A percentile compares a stretch with the other conserved stretches of the same genome.
These are phyloP conservation scores for Calonectria henricotiae DNA, from an alignment of 2,329 filamentous ascomycete genomes.

Conservation along the genomic window DNA sequence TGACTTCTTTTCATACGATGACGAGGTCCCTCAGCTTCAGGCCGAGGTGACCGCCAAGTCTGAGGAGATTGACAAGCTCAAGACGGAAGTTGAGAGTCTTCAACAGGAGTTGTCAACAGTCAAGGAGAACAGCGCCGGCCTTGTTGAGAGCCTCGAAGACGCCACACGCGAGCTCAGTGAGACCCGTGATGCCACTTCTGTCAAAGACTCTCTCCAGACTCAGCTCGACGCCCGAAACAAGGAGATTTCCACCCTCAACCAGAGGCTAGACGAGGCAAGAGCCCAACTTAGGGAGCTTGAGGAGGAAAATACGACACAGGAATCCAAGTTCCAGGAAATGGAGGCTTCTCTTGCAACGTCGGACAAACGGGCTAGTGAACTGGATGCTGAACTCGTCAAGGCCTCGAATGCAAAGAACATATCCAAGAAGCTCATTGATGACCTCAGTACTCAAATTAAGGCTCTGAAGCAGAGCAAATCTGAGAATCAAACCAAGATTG, in stretches of 20 bases:
- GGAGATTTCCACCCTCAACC: slow-evolving; percentile 68
- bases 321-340: slow-evolving; percentile 58
- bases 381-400: slow-evolving; percentile 63
- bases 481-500: slow-evolving; percentile 56
- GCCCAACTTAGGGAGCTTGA: slow-evolving; percentile 65
- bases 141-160: slow-evolving; percentile 78
- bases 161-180: slow-evolving; percentile 76
- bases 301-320: slow-evolving; percentile 55
- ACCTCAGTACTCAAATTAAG: slow-evolving; percentile 59
- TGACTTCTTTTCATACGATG: slow-evolving; percentile 94
- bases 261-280: slow-evolving; percentile 64
- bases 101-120: slow-evolving; percentile 80
- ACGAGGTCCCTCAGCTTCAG: slow-evolving; percentile 87
- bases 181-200: slow-evolving; percentile 60
- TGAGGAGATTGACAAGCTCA: slow-evolving; percentile 80
- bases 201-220: slow-evolving; percentile 65
- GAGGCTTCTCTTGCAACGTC: slow-evolving; percentile 57
- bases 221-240: slow-evolving; percentile 66
- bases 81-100: slow-evolving; percentile 77
- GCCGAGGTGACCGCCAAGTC: slow-evolving; percentile 80
- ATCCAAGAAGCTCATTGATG: slow-evolving; percentile 62
- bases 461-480: slow-evolving; percentile 56
- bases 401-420: slow-evolving; percentile 59
- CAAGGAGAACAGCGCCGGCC: slow-evolving; percentile 79
- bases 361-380: slow-evolving; percentile 56